A percentile compares a stretch with the other conserved stretches of the same genome.
Conservation (phyloP, 208 protist genomes). For the Trypanosomatidae sp. region DNA sequence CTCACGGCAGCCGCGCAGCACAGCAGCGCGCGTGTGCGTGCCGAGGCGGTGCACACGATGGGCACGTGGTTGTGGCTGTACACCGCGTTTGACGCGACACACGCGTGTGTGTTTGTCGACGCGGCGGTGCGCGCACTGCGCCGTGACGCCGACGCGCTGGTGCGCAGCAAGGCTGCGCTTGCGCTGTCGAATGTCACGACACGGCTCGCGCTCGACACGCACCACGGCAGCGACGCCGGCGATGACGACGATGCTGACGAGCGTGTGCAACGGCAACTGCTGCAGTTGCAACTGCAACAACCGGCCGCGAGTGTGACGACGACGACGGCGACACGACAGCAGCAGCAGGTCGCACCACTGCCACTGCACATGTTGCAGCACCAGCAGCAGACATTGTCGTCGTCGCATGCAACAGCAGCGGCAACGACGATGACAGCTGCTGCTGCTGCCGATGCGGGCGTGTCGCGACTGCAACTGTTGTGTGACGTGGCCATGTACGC, state of each 20-base stretch:
- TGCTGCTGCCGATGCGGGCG: neutral
- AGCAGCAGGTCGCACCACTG: too few species aligned
- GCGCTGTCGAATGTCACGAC: conserved; percentile 57
- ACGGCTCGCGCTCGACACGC: conserved; percentile 11
- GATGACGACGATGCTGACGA: conserved; percentile 20
- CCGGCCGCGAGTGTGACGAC: too few species aligned
- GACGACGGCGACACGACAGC: too few species aligned
- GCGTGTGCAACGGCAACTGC: too few species aligned
- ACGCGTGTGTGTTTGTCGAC: conserved; percentile 21
- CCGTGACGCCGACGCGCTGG: conserved; percentile 18
- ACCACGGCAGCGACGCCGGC: conserved; percentile 8
- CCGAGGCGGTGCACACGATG: conserved; percentile 57
- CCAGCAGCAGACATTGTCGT: neutral
- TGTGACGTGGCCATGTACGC: too few species aligned
- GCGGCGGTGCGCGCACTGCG: conserved; percentile 19
- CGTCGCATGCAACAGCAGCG: neutral
- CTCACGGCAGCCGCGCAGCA: conserved; percentile 16
- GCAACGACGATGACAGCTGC: neutral
- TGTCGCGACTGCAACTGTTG: neutral
- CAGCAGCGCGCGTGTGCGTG: conserved; percentile 21
- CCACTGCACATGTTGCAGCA: too few species aligned
- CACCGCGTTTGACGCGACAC: conserved; percentile 21
- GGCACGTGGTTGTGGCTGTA: conserved; percentile 79
- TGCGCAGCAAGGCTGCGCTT: conserved; percentile 68
- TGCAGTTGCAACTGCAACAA: too few species aligned